phyloP scores from a whole-genome alignment of 306 rosid species.

The Vigna angularis region DNA sequence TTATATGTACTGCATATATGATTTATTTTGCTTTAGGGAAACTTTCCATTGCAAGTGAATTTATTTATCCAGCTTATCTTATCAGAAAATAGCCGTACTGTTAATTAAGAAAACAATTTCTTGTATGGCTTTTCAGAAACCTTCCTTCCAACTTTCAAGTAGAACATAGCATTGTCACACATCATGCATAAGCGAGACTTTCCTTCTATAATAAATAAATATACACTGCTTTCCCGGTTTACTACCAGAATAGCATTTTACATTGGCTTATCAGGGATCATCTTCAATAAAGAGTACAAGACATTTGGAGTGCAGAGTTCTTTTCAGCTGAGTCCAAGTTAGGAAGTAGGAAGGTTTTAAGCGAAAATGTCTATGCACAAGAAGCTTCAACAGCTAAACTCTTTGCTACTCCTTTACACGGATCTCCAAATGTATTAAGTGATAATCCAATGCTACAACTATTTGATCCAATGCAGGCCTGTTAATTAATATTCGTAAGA shows the following conservation, averaged over 20 bases:
- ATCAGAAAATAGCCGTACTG: neutral
- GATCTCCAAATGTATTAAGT: slow-evolving; percentile 65
- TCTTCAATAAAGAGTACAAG: neutral
- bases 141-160: neutral
- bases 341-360: slow-evolving; percentile 19
- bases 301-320: neutral
- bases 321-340: neutral
- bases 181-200: neutral
- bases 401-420: slow-evolving; percentile 72
- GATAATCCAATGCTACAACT: slow-evolving; percentile 76
- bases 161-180: neutral
- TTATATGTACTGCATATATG: neutral
- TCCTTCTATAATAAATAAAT: neutral
- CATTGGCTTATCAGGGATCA: neutral
- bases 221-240: slow-evolving; percentile 3
- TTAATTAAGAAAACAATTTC: neutral
- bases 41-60: no score
- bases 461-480: slow-evolving; percentile 90
- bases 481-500: slow-evolving; percentile 31
- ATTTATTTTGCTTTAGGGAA: no score
- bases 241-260: neutral
- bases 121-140: neutral
- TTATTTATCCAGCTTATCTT: neutral
- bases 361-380: slow-evolving; percentile 55
- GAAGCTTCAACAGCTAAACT: slow-evolving; percentile 93